Base-by-base conservation (phyloP, 73 alveolate genomes). In the Paramecium bursaria region DNA sequence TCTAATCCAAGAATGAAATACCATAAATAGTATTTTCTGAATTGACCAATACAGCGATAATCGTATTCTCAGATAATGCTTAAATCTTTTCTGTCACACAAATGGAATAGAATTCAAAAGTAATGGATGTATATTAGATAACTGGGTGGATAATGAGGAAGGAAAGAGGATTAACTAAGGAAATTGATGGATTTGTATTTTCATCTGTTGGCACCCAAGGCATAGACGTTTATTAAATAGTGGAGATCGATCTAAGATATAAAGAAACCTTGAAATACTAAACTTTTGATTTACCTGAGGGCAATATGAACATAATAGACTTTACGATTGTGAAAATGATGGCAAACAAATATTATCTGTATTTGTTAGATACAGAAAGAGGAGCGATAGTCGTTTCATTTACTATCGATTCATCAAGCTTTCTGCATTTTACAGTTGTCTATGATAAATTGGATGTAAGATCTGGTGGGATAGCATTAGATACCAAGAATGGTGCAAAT, bases 111-210 rank as follows among this genome's bases (percentile, higher is more conserved):
- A 42, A 42, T 67, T 15, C 10, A 31, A 33, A 31, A 17, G 7
- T 3, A 29, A 27, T 67, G 4, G 19, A 29, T 4, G 21, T 67
- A 0, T 17, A 39, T 67, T 42, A 35, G 44, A 3, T 67, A 15
- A 17, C 53, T 0, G 21, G 11, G 33, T 67, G 49, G 25, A 42
- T 39, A 35, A 4, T 6, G 1, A 67, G 82, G 27, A 13, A 31
- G n/a, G 30, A 31, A 15, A 67, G 82, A 67, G 82, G 82, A 3
- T 14, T 67, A 42, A 67, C 82, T n/a, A 67, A 67, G 35, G 82
- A 31, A 17, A 26, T 67, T 19, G 82, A 67, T 17, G 39, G 57
- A 2, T 33, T 31, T 39, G 5, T 67, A 10, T 15, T 67, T 17
- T 67, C 82, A 7, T 29, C 82, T 39, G 82, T 67, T 2, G 82